Conservation (phyloP, 768 basidiomycete species). For the Porphyrellus cyaneotinctus region DNA sequence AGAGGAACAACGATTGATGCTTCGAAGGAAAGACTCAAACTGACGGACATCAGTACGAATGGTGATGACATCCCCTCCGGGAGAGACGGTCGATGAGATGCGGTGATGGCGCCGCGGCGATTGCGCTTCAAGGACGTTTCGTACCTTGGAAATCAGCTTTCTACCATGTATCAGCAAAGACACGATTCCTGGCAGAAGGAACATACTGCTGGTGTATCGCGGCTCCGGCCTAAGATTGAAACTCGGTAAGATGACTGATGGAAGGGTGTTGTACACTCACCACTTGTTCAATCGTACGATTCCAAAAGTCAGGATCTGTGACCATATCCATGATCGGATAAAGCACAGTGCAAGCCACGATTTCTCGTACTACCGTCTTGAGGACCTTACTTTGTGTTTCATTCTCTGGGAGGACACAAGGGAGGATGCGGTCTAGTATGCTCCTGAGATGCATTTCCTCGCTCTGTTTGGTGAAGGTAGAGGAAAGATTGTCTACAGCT, state of each 20-base stretch:
- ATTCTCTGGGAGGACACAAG: constrained; percentile 67
- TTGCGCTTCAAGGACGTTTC: constrained; percentile 78
- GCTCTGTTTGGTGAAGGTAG: constrained; percentile 83
- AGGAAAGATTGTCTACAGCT: constrained; percentile 84
- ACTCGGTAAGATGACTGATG: constrained; percentile 9
- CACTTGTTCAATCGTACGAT: constrained; percentile 85
- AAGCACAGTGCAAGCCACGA: constrained; percentile 75
- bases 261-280: constrained; percentile 44
- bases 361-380: constrained; percentile 72
- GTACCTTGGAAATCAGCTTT: constrained; percentile 83
- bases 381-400: constrained; percentile 71
- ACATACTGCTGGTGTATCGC: constrained; percentile 64
- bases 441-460: constrained; percentile 82
- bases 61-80: constrained; percentile 67
- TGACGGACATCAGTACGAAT: constrained; percentile 76
- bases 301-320: constrained; percentile 97
- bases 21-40: constrained; percentile 87
- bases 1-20: constrained; percentile 77
- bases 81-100: constrained; percentile 38
- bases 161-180: constrained; percentile 34
- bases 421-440: constrained; percentile 68
- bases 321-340: constrained; percentile 91
- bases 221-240: constrained; percentile 49
- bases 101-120: constrained; percentile 52
- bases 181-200: constrained; percentile 2